Conservation (phyloP, 345 rosid genomes). For the Brassica nigra region DNA sequence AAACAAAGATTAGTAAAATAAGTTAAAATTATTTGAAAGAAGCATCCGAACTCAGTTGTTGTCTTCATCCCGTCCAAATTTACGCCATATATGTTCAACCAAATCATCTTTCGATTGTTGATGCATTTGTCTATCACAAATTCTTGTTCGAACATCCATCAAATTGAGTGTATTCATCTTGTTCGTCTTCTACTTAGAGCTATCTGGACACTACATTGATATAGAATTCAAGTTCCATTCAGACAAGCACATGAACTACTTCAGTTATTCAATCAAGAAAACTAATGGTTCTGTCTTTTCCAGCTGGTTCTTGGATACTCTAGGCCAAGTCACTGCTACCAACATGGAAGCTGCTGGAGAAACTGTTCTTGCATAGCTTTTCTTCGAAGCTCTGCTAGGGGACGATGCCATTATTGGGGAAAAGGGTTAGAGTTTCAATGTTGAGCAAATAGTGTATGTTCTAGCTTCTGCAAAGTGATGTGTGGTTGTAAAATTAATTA, state of each 20-base stretch:
- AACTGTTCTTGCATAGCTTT: conserved; percentile 62
- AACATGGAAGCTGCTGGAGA: conserved; percentile 56
- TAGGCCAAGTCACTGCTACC: conserved; percentile 51
- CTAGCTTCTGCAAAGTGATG: conserved; percentile 38
- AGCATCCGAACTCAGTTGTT: too few species aligned
- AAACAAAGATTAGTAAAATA: too few species aligned
- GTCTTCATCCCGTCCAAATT: too few species aligned
- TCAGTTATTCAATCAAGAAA: conserved; percentile 48
- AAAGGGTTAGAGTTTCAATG: conserved; percentile 33
- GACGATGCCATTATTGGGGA: conserved; percentile 54
- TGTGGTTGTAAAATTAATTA: conserved; percentile 6
- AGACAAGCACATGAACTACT: conserved; percentile 46
- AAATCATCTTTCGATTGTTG: too few species aligned
- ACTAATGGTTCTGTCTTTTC: conserved; percentile 40
- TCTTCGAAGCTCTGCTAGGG: conserved; percentile 15
- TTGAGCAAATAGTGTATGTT: conserved; percentile 37
- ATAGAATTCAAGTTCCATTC: conserved; percentile 47
- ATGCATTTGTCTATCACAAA: too few species aligned
- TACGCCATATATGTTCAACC: too few species aligned
- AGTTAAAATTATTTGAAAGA: too few species aligned
- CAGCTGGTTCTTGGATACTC: conserved; percentile 52
- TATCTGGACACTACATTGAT: conserved; percentile 33
- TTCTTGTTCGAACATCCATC: too few species aligned
- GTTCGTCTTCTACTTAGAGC: conserved; percentile 22
- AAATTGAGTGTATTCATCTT: too few species aligned